phyloP scores from a whole-genome alignment of 2,329 filamentous ascomycete species.

The Penicillium aurantiogriseum region DNA sequence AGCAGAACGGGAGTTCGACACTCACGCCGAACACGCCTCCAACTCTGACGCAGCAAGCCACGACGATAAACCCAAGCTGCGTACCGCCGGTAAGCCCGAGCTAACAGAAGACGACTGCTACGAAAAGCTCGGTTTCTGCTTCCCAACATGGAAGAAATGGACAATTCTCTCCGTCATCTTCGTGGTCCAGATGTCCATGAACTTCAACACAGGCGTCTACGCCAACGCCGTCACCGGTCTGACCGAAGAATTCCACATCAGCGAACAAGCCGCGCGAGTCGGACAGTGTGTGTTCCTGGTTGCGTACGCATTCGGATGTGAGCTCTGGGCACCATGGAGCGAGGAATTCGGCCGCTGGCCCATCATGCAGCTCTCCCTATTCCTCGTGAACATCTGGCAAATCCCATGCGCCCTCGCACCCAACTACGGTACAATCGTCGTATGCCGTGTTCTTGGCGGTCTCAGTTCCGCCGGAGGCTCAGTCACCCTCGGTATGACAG shows the following conservation, averaged over 20 bases:
- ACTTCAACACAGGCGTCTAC: conserved; percentile 73
- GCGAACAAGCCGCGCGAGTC: conserved; percentile 64
- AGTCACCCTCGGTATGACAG: conserved; percentile 72
- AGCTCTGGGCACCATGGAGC: conserved; percentile 83
- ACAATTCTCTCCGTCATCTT: conserved; percentile 69
- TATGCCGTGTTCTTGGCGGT: conserved; percentile 66
- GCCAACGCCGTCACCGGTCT: conserved; percentile 69
- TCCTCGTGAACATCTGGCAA: conserved; percentile 76
- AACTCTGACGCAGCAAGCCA: conserved; percentile 14
- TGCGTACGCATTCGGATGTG: conserved; percentile 79
- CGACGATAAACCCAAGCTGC: conserved; percentile 9
- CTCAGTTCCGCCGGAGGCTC: conserved; percentile 70
- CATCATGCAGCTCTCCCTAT: conserved; percentile 68
- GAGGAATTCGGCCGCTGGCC: conserved; percentile 80
- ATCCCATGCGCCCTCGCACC: conserved; percentile 69
- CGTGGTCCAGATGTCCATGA: conserved; percentile 72
- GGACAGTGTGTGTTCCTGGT: conserved; percentile 77
- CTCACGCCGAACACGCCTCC: conserved; percentile 21
- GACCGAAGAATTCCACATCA: conserved; percentile 64
- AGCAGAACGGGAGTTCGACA: conserved; percentile 8
- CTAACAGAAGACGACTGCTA: conserved; percentile 59
- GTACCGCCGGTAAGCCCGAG: conserved; percentile 20
- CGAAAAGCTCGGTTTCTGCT: conserved; percentile 62
- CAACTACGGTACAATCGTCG: conserved; percentile 68
- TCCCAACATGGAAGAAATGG: conserved; percentile 66